Base-by-base conservation (phyloP, 192 early-diverging fungal species). In the Chytriomyces sp. region DNA sequence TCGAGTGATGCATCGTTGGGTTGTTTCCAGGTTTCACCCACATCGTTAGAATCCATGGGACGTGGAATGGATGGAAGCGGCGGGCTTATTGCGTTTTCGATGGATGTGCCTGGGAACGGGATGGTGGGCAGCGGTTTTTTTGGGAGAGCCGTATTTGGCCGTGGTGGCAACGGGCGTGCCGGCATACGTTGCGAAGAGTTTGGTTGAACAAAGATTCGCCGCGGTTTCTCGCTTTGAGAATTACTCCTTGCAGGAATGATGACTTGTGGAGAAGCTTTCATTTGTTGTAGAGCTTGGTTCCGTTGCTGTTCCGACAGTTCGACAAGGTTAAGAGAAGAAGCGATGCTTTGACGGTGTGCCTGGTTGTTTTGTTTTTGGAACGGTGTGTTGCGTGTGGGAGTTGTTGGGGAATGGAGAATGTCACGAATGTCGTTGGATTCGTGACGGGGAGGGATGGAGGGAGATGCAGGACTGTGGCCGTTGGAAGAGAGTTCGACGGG, bases 171-270 rank as follows among this genome's bases (percentile, higher is more conserved):
- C 18, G 63, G 63, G 35, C 35, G 35, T 35, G 35, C 26, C 35
- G 13, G 24, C 63, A 26, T 28, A 26, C 63, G 20, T 64, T 26
- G 18, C 6, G 18, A 13, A 64, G 20, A 16, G 18, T 23, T 64
- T 13, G 63, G 63, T 26, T 73, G 59, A 7, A 73, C 35, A 62
- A 73, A 73, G 26, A 73, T 63, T 7, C 60, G 16, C 7, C 43
- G n/a, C 8, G 71, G 60, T 67, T 67, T 57, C 53, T 57, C 53
- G 53, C 13, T 28, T 50, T 71, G 69, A n/a, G 20, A 28, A 26
- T 73, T 60, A 26, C 11, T 43, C 24, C 71, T 53, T 23, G n/a
- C 62, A 9, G 71, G 71, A 73, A 73, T 73, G 23, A 71, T 44
- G 23, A 73, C 23, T 7, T 59, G 71, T 24, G 53, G 53, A n/a